phyloP scores from a whole-genome alignment of 2,329 filamentous ascomycete genomes.

The Balansia obtecta region DNA sequence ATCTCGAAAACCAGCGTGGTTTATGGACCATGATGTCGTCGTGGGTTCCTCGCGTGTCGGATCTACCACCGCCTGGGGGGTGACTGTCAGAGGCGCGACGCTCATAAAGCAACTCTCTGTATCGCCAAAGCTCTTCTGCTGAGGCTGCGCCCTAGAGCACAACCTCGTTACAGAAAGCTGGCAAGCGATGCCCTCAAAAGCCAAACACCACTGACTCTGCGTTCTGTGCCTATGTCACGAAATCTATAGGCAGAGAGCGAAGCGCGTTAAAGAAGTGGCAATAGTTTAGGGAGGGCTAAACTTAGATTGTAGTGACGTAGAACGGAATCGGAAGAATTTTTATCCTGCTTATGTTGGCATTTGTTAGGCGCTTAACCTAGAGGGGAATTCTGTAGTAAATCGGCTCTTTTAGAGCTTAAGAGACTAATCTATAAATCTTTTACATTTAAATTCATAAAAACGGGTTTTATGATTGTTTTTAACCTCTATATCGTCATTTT shows the following conservation, averaged over 20 bases:
- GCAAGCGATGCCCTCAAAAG: background rate
- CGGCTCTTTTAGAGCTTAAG: too few species aligned
- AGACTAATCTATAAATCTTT: too few species aligned
- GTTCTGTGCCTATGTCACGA: background rate
- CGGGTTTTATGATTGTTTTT: too few species aligned
- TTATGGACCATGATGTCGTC: background rate
- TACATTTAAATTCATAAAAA: too few species aligned
- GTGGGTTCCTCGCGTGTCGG: slow-evolving; percentile 10
- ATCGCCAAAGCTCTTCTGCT: background rate
- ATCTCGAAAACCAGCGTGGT: slow-evolving; percentile 1
- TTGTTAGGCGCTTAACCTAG: background rate
- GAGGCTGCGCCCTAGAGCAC: slow-evolving; percentile 1
- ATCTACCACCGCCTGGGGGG: slow-evolving; percentile 18
- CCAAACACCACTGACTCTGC: background rate
- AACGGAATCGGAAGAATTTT: background rate
- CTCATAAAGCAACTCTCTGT: slow-evolving; percentile 12
- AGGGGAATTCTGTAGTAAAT: background rate
- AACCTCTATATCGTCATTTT: too few species aligned
- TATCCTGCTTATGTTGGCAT: background rate
- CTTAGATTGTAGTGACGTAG: background rate
- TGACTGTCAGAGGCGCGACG: slow-evolving; percentile 14
- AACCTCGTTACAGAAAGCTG: background rate
- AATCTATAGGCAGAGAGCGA: too few species aligned
- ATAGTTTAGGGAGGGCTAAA: background rate
- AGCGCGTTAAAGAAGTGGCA: background rate